Conservation (phyloP, 2,329 filamentous ascomycete genomes). For the Mariannaea elegans region DNA sequence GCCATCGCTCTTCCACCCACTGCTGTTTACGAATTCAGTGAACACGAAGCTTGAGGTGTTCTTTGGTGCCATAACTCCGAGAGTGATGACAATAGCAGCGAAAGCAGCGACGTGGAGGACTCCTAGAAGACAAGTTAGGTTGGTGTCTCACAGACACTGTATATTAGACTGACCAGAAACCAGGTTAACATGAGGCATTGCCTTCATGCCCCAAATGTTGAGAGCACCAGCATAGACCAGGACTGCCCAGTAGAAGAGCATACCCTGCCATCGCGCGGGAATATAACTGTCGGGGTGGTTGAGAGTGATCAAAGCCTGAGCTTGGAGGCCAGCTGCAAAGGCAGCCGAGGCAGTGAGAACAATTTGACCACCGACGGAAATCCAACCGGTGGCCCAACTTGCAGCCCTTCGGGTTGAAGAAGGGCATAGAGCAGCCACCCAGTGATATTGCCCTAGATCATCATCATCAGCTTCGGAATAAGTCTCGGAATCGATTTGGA, state of each 20-base stretch:
- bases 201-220: constrained; percentile 53
- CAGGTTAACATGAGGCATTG: constrained; percentile 49
- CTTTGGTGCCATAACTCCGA: constrained; percentile 44
- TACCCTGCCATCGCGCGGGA: constrained; percentile 54
- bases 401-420: constrained; percentile 7
- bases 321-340: constrained; percentile 55
- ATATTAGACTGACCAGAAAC: constrained; percentile 18
- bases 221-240: constrained; percentile 47
- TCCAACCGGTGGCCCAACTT: constrained; percentile 49
- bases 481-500: neutral
- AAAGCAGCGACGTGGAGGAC: constrained; percentile 42
- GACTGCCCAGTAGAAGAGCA: constrained; percentile 58
- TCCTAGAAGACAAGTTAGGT: constrained; percentile 14
- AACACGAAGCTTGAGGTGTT: constrained; percentile 44
- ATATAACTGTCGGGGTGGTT: constrained; percentile 50
- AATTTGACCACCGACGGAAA: constrained; percentile 56
- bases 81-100: constrained; percentile 38
- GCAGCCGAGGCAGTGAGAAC: constrained; percentile 57
- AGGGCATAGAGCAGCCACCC: constrained; percentile 50
- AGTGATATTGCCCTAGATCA: constrained; percentile 55
- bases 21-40: constrained; percentile 42
- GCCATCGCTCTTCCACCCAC: constrained; percentile 44
- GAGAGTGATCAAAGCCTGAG: constrained; percentile 53
- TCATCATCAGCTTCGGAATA: neutral
- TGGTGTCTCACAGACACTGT: neutral